Evolutionary conservation across 2,329 filamentous ascomycete genomes (phyloP).

Genomic region (Xylariaceae sp.): DNA sequence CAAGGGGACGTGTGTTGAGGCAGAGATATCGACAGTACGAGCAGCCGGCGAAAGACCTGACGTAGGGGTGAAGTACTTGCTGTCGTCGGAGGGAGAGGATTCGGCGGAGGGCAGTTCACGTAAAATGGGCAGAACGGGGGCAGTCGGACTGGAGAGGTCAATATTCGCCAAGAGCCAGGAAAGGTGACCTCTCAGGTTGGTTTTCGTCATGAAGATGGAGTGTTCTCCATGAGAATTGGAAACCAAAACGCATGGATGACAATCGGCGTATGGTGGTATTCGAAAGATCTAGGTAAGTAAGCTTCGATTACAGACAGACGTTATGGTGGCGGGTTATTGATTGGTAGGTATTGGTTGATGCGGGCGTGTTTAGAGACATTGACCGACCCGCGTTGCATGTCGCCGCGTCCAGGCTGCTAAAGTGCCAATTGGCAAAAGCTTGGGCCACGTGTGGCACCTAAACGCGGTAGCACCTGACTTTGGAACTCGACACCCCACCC

Average conservation of each 20-base stretch:
- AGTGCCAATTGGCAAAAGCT: constrained; percentile 17
- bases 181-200: constrained; percentile 56
- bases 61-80: constrained; percentile 18
- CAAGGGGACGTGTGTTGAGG: constrained; percentile 12
- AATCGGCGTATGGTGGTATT: too few species aligned
- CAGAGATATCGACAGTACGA: constrained; percentile 14
- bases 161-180: constrained; percentile 53
- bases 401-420: too few species aligned
- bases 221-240: constrained; percentile 29
- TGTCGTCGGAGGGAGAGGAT: constrained; percentile 23
- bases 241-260: constrained; percentile 15
- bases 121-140: constrained; percentile 35
- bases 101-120: constrained; percentile 22
- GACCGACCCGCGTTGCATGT: constrained; percentile 9
- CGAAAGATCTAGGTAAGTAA: too few species aligned
- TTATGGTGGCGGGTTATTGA: too few species aligned
- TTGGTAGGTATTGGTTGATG: background rate
- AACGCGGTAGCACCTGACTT: constrained; percentile 23
- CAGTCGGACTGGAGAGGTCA: constrained; percentile 37
- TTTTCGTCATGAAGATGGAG: constrained; percentile 56
- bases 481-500: constrained; percentile 15
- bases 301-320: too few species aligned
- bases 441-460: constrained; percentile 11
- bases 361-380: constrained; percentile 5
- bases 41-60: constrained; percentile 15